A percentile compares a stretch with the other conserved stretches of the same genome.
phyloP scores from a whole-genome alignment of 768 basidiomycete species.

The Phaeotremella skinneri region DNA sequence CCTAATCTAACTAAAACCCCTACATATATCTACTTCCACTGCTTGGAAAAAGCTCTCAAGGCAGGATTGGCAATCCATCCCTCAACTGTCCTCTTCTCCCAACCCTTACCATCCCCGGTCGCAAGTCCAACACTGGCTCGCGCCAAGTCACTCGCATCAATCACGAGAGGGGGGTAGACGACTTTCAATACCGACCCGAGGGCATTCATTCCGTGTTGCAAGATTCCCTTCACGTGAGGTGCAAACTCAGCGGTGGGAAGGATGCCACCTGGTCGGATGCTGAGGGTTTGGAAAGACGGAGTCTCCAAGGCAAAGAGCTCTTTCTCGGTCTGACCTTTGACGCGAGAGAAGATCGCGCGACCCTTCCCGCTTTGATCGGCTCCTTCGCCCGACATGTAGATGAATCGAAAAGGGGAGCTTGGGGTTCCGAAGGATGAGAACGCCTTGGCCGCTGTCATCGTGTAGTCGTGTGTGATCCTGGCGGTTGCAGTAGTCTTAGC shows the following conservation, averaged over 20 bases:
- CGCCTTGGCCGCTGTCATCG: conserved; percentile 48
- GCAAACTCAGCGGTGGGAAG: conserved; percentile 20
- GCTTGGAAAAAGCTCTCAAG: conserved; percentile 1
- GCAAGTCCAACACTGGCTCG: conserved; percentile 17
- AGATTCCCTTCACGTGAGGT: conserved; percentile 5
- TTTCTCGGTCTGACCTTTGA: conserved; percentile 52
- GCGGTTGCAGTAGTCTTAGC: neutral
- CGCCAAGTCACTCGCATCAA: conserved; percentile 15
- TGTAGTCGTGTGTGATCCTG: conserved; percentile 52
- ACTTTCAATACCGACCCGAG: conserved; percentile 6
- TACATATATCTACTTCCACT: neutral
- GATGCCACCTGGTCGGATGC: conserved; percentile 31
- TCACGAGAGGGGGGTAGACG: conserved; percentile 11
- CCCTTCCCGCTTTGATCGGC: conserved; percentile 52
- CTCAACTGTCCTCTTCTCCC: conserved; percentile 18
- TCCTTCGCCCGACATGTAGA: conserved; percentile 53
- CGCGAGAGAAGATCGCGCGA: conserved; percentile 48
- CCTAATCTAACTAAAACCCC: neutral
- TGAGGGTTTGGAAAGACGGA: conserved; percentile 18
- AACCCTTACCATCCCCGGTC: conserved; percentile 8
- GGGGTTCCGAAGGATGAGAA: conserved; percentile 45
- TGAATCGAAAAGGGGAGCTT: conserved; percentile 52
- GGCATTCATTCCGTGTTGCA: neutral
- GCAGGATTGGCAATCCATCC: conserved; percentile 21
- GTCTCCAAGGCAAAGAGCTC: conserved; percentile 11